These are phyloP conservation scores for Helenozyma baotianmanensis DNA, from an alignment of 805 yeast species.

Conservation along the genomic window DNA sequence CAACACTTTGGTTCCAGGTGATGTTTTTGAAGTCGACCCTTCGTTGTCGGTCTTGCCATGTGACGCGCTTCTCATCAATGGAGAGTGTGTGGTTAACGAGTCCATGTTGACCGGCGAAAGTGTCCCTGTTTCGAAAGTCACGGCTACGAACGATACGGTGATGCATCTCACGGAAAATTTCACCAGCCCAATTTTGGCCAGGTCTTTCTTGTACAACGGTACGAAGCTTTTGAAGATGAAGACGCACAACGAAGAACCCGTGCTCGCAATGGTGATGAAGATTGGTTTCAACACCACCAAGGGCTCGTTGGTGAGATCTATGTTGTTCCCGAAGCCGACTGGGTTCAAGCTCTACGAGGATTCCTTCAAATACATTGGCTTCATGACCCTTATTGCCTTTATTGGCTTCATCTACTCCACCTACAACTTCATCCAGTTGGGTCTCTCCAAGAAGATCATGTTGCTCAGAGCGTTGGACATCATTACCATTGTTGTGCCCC, in stretches of 20 bases:
- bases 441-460: conserved; percentile 65
- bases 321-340: conserved; percentile 93
- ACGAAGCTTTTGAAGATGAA: conserved; percentile 84
- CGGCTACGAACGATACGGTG: conserved; percentile 62
- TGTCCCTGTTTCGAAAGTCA: conserved; percentile 84
- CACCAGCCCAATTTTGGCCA: conserved; percentile 62
- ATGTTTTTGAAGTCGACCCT: conserved; percentile 89
- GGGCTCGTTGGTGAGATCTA: conserved; percentile 88
- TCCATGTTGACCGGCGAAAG: conserved; percentile 98
- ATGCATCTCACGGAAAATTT: conserved; percentile 54
- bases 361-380: conserved; percentile 93
- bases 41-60: conserved; percentile 72
- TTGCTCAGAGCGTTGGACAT: conserved; percentile 87
- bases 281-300: conserved; percentile 96
- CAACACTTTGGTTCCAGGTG: conserved; percentile 89
- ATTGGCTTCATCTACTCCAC: conserved; percentile 84
- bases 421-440: conserved; percentile 71
- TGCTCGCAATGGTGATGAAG: conserved; percentile 79
- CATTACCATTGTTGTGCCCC: conserved; percentile 96
- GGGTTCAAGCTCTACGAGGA: conserved; percentile 92
- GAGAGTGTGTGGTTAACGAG: conserved; percentile 96
- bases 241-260: conserved; percentile 66
- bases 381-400: conserved; percentile 82
- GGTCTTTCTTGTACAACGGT: conserved; percentile 79
- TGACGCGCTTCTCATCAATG: conserved; percentile 80